These are phyloP conservation scores for Triticum turgidum DNA, from an alignment of 176 grass and related monocot species.

Conservation along the genomic window DNA sequence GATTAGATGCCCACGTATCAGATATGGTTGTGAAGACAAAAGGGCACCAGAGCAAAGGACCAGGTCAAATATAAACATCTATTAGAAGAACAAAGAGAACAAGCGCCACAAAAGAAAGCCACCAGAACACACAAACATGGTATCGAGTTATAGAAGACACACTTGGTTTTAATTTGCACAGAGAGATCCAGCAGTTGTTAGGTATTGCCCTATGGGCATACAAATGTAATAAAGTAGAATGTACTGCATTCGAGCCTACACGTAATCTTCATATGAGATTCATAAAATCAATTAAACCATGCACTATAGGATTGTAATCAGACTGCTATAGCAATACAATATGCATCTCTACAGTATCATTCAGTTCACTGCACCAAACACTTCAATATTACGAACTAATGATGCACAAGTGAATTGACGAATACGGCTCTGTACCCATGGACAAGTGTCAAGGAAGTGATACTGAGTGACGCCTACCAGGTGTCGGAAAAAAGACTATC, in stretches of 20 bases:
- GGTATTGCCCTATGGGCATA: constrained; percentile 12
- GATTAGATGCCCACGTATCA: constrained; percentile 15
- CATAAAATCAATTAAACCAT: neutral
- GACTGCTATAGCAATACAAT: neutral
- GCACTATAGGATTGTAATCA: constrained; percentile 7
- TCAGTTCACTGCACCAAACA: neutral
- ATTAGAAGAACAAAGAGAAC: constrained; percentile 3
- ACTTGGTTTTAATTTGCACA: constrained; percentile 2
- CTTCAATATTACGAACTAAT: neutral
- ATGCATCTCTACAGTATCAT: constrained; percentile 10
- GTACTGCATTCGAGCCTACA: neutral
- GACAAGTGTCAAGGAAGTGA: constrained; percentile 7
- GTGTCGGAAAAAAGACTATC: neutral
- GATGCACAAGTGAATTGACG: neutral
- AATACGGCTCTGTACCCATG: neutral
- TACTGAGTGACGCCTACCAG: neutral
- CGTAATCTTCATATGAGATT: constrained; percentile 1
- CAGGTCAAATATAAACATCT: constrained; percentile 7
- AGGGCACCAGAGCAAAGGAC: neutral
- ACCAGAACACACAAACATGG: constrained; percentile 11
- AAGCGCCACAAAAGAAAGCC: constrained; percentile 8
- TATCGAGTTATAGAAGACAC: constrained; percentile 23
- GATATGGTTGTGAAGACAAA: constrained; percentile 24
- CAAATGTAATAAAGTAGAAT: constrained; percentile 16
- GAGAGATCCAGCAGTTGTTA: neutral